A percentile compares a stretch with the other conserved stretches of the same genome.
phyloP scores from a whole-genome alignment of 1,284 basidiomycete species.

The Ceratobasidium papillatum region DNA sequence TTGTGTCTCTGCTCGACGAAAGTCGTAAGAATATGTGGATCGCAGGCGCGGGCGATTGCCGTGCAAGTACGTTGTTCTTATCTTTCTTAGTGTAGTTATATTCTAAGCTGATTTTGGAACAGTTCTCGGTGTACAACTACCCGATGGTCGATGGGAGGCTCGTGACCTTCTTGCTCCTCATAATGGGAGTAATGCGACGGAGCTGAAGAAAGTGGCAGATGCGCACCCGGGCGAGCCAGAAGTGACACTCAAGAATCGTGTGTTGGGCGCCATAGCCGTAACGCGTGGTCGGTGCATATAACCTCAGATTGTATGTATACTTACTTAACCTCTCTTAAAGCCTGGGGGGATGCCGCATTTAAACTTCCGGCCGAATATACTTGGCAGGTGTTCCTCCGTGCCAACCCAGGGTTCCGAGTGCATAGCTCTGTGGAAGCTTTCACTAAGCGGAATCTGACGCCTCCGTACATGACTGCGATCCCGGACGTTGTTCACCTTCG shows the following conservation, averaged over 20 bases:
- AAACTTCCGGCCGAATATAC: slow-evolving; percentile 75
- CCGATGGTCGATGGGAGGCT: slow-evolving; percentile 60
- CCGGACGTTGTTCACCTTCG: slow-evolving; percentile 68
- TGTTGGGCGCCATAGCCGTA: slow-evolving; percentile 74
- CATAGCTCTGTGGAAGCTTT: slow-evolving; percentile 68
- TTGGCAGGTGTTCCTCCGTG: slow-evolving; percentile 70
- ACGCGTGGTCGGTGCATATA: slow-evolving; percentile 63
- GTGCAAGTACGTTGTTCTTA: slow-evolving; percentile 62
- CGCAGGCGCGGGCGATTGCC: slow-evolving; percentile 76
- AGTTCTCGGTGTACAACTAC: slow-evolving; percentile 64
- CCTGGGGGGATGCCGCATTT: slow-evolving; percentile 73
- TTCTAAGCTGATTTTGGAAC: not conserved
- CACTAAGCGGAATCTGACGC: slow-evolving; percentile 65
- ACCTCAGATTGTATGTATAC: slow-evolving; percentile 37
- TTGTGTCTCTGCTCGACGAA: slow-evolving; percentile 73
- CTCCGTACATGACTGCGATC: slow-evolving; percentile 71
- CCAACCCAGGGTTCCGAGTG: slow-evolving; percentile 68
- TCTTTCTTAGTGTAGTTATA: not conserved
- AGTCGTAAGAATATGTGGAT: slow-evolving; percentile 71
- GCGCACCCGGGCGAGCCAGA: slow-evolving; percentile 73
- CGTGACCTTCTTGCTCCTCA: slow-evolving; percentile 66
- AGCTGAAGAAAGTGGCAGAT: slow-evolving; percentile 64
- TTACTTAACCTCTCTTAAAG: slow-evolving; percentile 52
- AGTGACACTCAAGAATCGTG: slow-evolving; percentile 66
- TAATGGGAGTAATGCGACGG: slow-evolving; percentile 68